These are phyloP conservation scores for Dunaliella primolecta DNA, from an alignment of 139 green algal genomes.

Conservation along the genomic window DNA sequence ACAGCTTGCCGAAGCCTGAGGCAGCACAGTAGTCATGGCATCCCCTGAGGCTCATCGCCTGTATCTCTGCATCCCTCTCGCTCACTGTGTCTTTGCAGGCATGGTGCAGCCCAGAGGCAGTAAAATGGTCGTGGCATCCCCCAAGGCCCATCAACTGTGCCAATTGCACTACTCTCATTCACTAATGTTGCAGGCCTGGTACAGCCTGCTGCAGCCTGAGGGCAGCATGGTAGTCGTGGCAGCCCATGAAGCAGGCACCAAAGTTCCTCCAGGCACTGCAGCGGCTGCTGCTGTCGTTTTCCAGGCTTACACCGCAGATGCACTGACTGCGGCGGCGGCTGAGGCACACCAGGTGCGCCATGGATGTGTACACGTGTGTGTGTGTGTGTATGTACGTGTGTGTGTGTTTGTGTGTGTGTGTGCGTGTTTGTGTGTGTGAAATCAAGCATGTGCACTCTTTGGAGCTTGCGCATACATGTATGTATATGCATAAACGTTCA, in stretches of 20 bases:
- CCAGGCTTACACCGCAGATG: conserved; percentile 36
- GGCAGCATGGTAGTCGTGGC: not conserved
- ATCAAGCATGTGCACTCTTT: too few relatives aligned
- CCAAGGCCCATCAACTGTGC: too few relatives aligned
- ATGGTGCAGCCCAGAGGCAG: conserved; percentile 19
- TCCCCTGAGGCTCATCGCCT: too few relatives aligned
- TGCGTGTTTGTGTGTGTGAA: too few relatives aligned
- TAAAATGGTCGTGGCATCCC: too few relatives aligned
- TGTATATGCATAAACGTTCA: not conserved
- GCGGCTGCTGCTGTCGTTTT: conserved; percentile 41
- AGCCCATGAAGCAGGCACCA: not conserved
- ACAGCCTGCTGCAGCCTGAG: conserved; percentile 20
- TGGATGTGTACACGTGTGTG: not conserved
- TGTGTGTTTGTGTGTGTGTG: too few relatives aligned
- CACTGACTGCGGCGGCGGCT: conserved; percentile 47
- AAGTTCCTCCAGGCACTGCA: not conserved
- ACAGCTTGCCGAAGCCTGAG: not conserved
- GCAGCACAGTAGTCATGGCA: not conserved
- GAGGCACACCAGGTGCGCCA: conserved; percentile 52
- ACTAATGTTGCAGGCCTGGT: conserved; percentile 35
- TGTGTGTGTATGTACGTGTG: conserved; percentile 7
- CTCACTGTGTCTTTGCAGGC: conserved; percentile 21
- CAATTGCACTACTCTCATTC: too few relatives aligned
- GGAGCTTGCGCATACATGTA: not conserved
- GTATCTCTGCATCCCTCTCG: too few relatives aligned